These are phyloP conservation scores for Sphaerostilbella broomeana DNA, from an alignment of 2,329 filamentous ascomycete species.

Conservation along the genomic window DNA sequence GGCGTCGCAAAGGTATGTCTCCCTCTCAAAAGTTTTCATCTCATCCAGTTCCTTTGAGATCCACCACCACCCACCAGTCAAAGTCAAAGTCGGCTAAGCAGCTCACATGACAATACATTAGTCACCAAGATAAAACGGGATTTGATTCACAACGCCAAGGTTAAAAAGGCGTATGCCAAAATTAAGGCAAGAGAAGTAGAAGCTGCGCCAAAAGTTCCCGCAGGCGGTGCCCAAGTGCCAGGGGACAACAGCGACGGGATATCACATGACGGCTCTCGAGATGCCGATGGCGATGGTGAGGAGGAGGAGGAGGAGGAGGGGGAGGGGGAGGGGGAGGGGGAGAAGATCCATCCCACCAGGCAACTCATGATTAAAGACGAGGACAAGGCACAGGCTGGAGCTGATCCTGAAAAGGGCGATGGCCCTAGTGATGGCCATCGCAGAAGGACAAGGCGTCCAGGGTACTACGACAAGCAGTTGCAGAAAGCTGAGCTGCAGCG, in stretches of 20 bases:
- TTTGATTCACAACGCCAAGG: conserved; percentile 85
- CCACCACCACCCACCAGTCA: not conserved
- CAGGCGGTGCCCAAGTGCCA: conserved; percentile 1
- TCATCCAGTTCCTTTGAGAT: too few species aligned
- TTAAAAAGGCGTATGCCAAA: conserved; percentile 89
- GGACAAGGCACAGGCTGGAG: conserved; percentile 28
- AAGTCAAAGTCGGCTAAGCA: not conserved
- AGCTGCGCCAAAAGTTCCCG: conserved; percentile 13
- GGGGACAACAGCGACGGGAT: conserved; percentile 15
- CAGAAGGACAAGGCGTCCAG: conserved; percentile 37
- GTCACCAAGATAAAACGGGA: conserved; percentile 84
- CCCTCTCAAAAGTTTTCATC: conserved; percentile 3
- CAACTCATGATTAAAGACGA: conserved; percentile 36
- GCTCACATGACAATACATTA: conserved; percentile 29
- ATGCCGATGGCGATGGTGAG: conserved; percentile 14
- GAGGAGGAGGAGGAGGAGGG: conserved; percentile 16
- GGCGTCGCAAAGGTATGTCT: conserved; percentile 64
- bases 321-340: conserved; percentile 17
- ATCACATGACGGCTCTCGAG: not conserved
- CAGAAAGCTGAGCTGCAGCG: conserved; percentile 38
- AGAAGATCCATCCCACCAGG: conserved; percentile 31
- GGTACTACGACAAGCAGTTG: conserved; percentile 61
- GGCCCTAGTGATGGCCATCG: conserved; percentile 26
- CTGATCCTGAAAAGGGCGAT: conserved; percentile 10
- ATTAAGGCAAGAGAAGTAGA: conserved; percentile 53